Conservation (phyloP, 2,329 filamentous ascomycete species). For the Pseudogymnoascus sp. region DNA sequence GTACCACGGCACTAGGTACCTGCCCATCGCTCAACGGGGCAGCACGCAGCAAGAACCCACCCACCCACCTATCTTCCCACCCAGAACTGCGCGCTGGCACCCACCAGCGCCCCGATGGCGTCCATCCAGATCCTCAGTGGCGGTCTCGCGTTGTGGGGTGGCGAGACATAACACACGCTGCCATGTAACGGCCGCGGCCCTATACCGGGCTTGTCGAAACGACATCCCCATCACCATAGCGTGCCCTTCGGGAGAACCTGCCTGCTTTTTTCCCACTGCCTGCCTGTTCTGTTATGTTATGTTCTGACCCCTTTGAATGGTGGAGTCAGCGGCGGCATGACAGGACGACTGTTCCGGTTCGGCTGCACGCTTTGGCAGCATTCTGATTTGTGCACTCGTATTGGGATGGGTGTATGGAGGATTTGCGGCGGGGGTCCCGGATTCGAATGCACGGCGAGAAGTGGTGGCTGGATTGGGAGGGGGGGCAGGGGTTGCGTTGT, state of each 20-base stretch:
- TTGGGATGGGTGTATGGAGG: background rate
- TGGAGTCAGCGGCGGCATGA: background rate
- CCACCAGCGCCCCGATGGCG: background rate
- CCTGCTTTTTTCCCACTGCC: background rate
- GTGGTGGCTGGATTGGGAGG: conserved; percentile 1
- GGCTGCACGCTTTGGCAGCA: background rate
- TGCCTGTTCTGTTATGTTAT: too few species aligned
- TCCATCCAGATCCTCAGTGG: background rate
- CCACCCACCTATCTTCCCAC: background rate
- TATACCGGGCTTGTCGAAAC: background rate
- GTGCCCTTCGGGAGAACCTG: background rate
- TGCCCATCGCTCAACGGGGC: background rate
- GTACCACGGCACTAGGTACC: background rate
- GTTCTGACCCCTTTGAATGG: background rate
- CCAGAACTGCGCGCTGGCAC: background rate
- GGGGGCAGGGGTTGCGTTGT: background rate
- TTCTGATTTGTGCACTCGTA: background rate
- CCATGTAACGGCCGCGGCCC: background rate
- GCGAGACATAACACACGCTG: background rate
- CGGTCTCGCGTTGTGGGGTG: background rate
- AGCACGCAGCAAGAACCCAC: background rate
- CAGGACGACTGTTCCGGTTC: background rate
- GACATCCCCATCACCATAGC: background rate
- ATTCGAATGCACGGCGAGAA: background rate
- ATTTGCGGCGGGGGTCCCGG: background rate